phyloP scores from a whole-genome alignment of 2,329 filamentous ascomycete genomes.

The Botrytis medusae region DNA sequence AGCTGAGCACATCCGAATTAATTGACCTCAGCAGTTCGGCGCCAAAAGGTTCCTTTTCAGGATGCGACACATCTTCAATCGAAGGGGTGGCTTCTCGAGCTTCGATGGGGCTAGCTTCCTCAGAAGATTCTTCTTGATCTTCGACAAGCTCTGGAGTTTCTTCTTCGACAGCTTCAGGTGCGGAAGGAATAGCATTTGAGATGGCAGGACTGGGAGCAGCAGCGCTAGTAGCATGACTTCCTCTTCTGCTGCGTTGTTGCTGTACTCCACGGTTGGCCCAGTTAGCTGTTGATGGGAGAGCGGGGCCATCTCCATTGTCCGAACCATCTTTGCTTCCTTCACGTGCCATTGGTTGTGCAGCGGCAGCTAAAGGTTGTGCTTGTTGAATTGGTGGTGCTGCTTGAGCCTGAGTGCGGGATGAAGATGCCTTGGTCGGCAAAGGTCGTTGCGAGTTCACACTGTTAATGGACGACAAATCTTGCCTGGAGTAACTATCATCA shows the following conservation, averaged over 20 bases:
- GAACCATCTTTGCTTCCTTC: constrained; percentile 77
- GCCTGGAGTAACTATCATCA: constrained; percentile 91
- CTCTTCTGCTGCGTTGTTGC: constrained; percentile 64
- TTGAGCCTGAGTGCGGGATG: constrained; percentile 52
- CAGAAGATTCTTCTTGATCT: constrained; percentile 22
- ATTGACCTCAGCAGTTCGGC: constrained; percentile 48
- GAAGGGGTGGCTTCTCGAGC: constrained; percentile 21
- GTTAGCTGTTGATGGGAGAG: constrained; percentile 88
- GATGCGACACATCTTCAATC: constrained; percentile 26
- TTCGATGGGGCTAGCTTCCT: constrained; percentile 19
- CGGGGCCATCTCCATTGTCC: constrained; percentile 76
- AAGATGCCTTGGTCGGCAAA: constrained; percentile 51
- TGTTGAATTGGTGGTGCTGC: constrained; percentile 41
- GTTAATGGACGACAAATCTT: constrained; percentile 93
- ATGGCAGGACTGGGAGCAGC: constrained; percentile 80
- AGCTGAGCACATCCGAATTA: constrained; percentile 48
- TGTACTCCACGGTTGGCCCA: constrained; percentile 75
- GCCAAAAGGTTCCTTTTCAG: constrained; percentile 34
- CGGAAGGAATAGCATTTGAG: constrained; percentile 57
- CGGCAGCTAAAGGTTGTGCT: constrained; percentile 39
- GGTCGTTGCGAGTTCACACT: constrained; percentile 77
- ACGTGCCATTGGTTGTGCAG: constrained; percentile 66
- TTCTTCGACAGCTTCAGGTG: constrained; percentile 52
- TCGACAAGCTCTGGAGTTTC: constrained; percentile 24
- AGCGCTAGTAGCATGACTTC: constrained; percentile 77